phyloP scores from a whole-genome alignment of 148 eudicot genomes.

The Persicaria maculosa region DNA sequence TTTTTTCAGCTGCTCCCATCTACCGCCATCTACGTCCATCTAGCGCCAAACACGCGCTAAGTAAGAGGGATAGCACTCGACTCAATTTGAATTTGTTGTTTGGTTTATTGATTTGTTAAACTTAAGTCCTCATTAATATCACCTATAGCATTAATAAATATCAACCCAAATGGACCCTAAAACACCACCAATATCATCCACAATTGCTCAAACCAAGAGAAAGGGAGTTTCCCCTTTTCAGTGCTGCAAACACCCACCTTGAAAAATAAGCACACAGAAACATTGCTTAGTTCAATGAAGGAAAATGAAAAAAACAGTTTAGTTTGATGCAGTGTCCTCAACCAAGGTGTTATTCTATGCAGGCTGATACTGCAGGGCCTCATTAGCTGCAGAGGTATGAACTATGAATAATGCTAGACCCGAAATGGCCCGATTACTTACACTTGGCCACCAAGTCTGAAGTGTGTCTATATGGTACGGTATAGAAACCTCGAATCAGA shows the following conservation, averaged over 20 bases:
- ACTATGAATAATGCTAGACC: not conserved
- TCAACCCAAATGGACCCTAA: too few relatives aligned
- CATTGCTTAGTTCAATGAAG: not conserved
- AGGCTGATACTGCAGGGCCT: not conserved
- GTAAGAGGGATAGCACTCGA: too few relatives aligned
- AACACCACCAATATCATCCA: too few relatives aligned
- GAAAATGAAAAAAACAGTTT: not conserved
- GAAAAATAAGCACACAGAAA: not conserved
- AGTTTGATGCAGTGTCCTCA: not conserved
- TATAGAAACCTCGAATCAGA: too few relatives aligned
- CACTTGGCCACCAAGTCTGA: constrained; percentile 8
- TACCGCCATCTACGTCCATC: too few relatives aligned
- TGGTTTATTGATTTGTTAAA: too few relatives aligned
- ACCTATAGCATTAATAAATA: too few relatives aligned
- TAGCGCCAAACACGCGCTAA: too few relatives aligned
- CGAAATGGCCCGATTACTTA: constrained; percentile 1
- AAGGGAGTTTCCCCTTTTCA: not conserved
- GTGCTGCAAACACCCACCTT: not conserved
- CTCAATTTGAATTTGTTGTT: too few relatives aligned
- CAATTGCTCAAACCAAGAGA: too few relatives aligned
- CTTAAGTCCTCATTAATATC: too few relatives aligned
- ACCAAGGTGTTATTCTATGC: not conserved
- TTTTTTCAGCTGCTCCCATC: too few relatives aligned
- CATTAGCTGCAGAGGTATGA: not conserved
- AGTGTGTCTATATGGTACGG: not conserved